Base-by-base conservation (phyloP, 495 filamentous ascomycete species). In the Daldinia grandis region DNA sequence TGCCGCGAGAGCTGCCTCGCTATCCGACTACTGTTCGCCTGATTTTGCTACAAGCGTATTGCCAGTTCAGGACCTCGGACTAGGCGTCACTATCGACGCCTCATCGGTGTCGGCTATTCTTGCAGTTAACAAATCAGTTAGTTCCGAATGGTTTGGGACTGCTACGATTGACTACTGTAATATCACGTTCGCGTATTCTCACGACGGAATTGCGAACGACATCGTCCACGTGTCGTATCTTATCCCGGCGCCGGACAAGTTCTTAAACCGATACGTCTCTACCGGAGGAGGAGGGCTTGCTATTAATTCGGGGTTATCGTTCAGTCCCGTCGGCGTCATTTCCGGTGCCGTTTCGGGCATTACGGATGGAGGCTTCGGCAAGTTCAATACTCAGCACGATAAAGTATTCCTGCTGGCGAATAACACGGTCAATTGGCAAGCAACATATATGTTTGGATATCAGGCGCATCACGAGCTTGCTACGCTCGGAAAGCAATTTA, bases 291-390 rank as follows among this genome's bases (percentile, higher is more conserved):
- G 81, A 4, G 82, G 82, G 0, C 77, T 78, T 27, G 79, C 83
- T 6, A 82, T 87, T 68, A 84, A 84, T 60, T 77, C 74, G 3
- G 83, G 80, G 5, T 63, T 40, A 9, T 51, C 47, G 2, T 79
- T 74, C 4, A 76, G 83, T 27, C 75, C 80, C 5, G 76, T 64
- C 0, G 83, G 82, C 3, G 68, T 86, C 30, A 78, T 80, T 10
- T 82, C 82, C 62, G 83, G 81, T 14, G 83, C 80, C 7, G 84
- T 79, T 0, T 72, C 79, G 10, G 83, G 82, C 4, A 63, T 74
- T 8, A 86, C 83, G 1, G 83, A 85, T 64, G 83, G 81, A 44
- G 83, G 84, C 0, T 84, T 85, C 65, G 83, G 83, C 14, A 75
- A 74, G 65, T 85, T 84, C 71, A 61, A 64, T 15, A 81, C 74